A percentile compares a stretch with the other conserved stretches of the same genome.
Conservation (phyloP, 306 rosid genomes). For the Ochetophila trinervis region DNA sequence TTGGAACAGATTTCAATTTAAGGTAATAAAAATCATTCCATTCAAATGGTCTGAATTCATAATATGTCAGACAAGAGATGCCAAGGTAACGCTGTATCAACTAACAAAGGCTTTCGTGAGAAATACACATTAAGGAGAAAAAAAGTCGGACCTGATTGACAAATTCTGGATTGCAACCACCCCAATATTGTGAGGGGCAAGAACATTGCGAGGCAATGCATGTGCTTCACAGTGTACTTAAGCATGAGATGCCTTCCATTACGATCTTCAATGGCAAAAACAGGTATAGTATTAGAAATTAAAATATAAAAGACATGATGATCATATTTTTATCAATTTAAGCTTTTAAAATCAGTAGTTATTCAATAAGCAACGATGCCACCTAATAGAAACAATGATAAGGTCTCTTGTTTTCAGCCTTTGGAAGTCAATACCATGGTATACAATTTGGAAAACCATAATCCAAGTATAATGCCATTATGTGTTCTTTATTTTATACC, state of each 20-base stretch:
- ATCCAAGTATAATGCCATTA: too few species aligned
- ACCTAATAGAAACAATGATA: constrained; percentile 80
- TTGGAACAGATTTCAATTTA: too few species aligned
- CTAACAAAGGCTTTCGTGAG: neutral
- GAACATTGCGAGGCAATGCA: constrained; percentile 94
- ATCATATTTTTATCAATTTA: too few species aligned
- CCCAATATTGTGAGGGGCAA: constrained; percentile 88
- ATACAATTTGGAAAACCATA: too few species aligned
- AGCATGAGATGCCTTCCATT: constrained; percentile 94
- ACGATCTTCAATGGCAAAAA: constrained; percentile 79
- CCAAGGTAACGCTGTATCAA: neutral
- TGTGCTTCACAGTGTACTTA: constrained; percentile 89
- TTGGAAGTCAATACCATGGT: too few species aligned
- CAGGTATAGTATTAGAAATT: constrained; percentile 80
- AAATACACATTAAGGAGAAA: constrained; percentile 6
- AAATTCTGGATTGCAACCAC: constrained; percentile 82
- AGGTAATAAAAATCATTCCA: too few species aligned
- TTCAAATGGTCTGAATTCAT: too few species aligned
- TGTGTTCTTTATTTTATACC: too few species aligned
- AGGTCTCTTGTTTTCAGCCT: constrained; percentile 90
- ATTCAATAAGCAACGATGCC: constrained; percentile 98
- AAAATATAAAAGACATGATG: too few species aligned
- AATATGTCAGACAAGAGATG: neutral
- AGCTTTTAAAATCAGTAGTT: too few species aligned
- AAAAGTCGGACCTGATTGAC: constrained; percentile 61